Evolutionary conservation across 2,329 filamentous ascomycete genomes (phyloP).

Genomic region (Pseudogymnoascus destructans): DNA sequence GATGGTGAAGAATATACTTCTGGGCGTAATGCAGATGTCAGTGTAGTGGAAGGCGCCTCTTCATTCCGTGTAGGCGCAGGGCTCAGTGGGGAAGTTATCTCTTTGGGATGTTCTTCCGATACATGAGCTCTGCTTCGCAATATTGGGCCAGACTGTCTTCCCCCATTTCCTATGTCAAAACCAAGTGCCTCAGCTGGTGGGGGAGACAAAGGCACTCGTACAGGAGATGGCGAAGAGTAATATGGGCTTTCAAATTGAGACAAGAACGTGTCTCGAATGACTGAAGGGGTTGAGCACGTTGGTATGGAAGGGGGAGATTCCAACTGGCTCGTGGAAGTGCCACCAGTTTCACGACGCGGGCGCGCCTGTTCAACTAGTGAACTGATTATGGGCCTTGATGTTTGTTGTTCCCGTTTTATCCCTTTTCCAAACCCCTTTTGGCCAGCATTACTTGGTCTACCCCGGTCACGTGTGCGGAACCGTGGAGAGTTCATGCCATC

Average conservation of each 20-base stretch:
- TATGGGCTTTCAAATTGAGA: neutral
- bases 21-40: neutral
- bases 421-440: neutral
- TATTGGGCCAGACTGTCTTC: neutral
- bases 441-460: neutral
- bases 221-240: neutral
- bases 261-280: neutral
- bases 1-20: neutral
- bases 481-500: conserved; percentile 2
- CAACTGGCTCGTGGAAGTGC: conserved; percentile 1
- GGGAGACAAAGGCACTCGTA: neutral
- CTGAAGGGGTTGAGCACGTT: neutral
- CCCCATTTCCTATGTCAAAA: neutral
- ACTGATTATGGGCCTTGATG: neutral
- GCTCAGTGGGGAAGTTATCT: neutral
- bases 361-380: no score
- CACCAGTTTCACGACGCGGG: neutral
- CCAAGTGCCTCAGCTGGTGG: neutral
- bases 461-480: neutral
- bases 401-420: neutral
- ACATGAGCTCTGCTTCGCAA: neutral
- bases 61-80: neutral
- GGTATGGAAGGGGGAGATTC: conserved; percentile 4
- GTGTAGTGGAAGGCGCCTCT: neutral
- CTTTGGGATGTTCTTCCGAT: neutral